These are phyloP conservation scores for Lobulomyces angularis DNA, from an alignment of 192 early-diverging fungal species.

Conservation along the genomic window DNA sequence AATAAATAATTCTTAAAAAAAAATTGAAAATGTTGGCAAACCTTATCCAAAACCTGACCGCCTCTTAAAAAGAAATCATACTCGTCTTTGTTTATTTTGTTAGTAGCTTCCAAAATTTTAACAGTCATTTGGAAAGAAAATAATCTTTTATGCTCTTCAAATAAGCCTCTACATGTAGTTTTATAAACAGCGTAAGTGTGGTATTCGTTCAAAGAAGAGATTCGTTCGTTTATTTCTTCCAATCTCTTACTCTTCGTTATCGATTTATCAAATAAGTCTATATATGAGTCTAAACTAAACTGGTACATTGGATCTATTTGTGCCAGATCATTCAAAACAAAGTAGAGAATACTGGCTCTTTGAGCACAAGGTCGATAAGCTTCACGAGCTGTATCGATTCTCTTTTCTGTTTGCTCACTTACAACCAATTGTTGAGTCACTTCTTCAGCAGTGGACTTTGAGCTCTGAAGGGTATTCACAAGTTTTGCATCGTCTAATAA, in stretches of 20 bases:
- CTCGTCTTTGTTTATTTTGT: constrained; percentile 42
- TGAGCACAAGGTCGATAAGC: constrained; percentile 46
- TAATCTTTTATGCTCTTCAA: constrained; percentile 45
- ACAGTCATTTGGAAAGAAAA: constrained; percentile 54
- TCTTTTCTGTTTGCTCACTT: constrained; percentile 51
- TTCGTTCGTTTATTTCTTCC: constrained; percentile 38
- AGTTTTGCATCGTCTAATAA: constrained; percentile 49
- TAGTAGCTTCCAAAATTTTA: constrained; percentile 42
- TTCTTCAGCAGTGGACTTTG: constrained; percentile 44
- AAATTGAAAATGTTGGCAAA: no score
- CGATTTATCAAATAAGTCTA: constrained; percentile 49
- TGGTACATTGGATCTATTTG: constrained; percentile 57
- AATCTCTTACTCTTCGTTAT: constrained; percentile 41
- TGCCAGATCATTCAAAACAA: constrained; percentile 44
- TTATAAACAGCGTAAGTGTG: constrained; percentile 53
- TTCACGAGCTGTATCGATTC: constrained; percentile 46
- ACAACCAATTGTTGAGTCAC: constrained; percentile 45
- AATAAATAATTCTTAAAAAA: no score
- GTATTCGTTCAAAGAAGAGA: constrained; percentile 42
- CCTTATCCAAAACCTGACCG: constrained; percentile 46
- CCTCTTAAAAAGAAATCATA: constrained; percentile 50
- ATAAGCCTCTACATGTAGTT: constrained; percentile 47
- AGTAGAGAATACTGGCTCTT: constrained; percentile 47
- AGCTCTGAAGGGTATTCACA: constrained; percentile 49
- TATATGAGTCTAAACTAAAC: constrained; percentile 47